These are phyloP conservation scores for Macrolepiota dolichaula DNA, from an alignment of 768 basidiomycete genomes.

Conservation along the genomic window DNA sequence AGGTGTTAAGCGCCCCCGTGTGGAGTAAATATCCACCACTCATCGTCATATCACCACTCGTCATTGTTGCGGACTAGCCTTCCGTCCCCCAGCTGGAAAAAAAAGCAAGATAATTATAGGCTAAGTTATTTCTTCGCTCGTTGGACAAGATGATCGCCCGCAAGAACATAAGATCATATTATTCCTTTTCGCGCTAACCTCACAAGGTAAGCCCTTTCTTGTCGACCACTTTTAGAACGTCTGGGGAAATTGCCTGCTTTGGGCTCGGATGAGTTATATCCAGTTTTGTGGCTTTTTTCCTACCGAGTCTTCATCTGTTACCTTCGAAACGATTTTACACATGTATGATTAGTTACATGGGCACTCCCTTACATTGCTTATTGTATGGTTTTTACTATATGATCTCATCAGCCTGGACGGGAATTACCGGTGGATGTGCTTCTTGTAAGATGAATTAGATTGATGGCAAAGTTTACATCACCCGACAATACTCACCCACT, in stretches of 20 bases:
- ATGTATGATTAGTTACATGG: not conserved
- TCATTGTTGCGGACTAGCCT: not conserved
- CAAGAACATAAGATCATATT: not conserved
- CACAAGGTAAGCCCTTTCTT: conserved; percentile 6
- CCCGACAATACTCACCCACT: not conserved
- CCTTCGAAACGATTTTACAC: not conserved
- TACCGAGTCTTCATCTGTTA: not conserved
- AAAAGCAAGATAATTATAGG: conserved; percentile 15
- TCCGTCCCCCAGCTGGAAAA: not conserved
- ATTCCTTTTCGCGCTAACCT: not conserved
- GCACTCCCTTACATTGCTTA: not conserved
- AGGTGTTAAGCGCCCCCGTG: conserved; percentile 45
- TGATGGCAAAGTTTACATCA: not conserved
- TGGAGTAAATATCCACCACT: conserved; percentile 26
- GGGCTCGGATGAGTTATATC: not conserved
- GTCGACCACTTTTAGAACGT: not conserved
- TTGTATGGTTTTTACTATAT: not conserved
- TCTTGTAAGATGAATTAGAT: not conserved
- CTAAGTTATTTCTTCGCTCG: conserved; percentile 17
- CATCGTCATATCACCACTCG: not conserved
- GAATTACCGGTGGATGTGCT: not conserved
- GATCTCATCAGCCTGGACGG: not conserved
- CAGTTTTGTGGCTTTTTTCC: not conserved
- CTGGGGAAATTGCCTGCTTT: not conserved
- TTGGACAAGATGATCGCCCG: not conserved